These are phyloP conservation scores for Medakamo hakoo DNA, from an alignment of 139 green algal species.

Conservation along the genomic window DNA sequence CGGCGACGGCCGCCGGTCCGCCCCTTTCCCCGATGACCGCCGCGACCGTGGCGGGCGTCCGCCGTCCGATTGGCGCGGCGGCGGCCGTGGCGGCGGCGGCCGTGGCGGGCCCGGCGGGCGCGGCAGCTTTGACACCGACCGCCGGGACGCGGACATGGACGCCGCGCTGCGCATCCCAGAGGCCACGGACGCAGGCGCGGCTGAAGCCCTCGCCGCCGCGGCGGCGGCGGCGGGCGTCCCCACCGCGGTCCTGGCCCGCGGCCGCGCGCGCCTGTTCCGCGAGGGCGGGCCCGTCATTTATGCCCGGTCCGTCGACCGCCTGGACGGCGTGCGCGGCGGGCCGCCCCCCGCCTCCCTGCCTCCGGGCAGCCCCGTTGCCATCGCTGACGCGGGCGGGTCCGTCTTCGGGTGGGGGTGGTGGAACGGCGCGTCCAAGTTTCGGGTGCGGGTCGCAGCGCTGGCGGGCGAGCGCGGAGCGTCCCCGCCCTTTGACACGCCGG, in stretches of 20 bases:
- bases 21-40: too few species aligned
- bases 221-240: too few species aligned
- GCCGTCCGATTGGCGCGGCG: not conserved
- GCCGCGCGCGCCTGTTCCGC: not conserved
- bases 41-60: too few species aligned
- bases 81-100: not conserved
- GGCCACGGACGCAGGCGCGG: too few species aligned
- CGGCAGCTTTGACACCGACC: not conserved
- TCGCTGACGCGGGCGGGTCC: not conserved
- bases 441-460: constrained; percentile 1
- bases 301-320: too few species aligned
- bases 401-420: not conserved
- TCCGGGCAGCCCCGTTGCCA: not conserved
- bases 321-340: not conserved
- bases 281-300: too few species aligned
- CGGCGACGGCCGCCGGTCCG: too few species aligned
- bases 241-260: not conserved
- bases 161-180: too few species aligned
- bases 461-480: constrained; percentile 14
- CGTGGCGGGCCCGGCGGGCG: not conserved
- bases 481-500: constrained; percentile 19
- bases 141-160: not conserved
- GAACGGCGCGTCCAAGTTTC: not conserved
- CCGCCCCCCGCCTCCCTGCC: too few species aligned
- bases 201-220: not conserved